Percentiles rank a stretch among this genome's conserved stretches.
Conservation (phyloP, 345 rosid genomes). For the Brassica nigra region DNA sequence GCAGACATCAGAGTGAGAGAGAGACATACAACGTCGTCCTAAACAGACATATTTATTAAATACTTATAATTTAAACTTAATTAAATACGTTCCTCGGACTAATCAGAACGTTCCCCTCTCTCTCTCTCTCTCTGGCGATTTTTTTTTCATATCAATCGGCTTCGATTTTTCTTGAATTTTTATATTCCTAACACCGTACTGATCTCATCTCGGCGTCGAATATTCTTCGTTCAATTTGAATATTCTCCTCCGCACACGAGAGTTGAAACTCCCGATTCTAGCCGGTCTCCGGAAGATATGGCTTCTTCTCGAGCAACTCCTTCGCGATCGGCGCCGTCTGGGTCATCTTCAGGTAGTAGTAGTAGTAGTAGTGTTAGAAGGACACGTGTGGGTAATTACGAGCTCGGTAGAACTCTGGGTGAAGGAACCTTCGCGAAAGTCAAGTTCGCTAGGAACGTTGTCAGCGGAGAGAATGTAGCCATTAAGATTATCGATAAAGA, state of each 20-base stretch:
- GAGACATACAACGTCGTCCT: not conserved
- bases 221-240: constrained; percentile 27
- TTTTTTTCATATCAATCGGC: constrained; percentile 13
- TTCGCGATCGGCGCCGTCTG: constrained; percentile 24
- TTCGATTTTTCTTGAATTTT: constrained; percentile 22
- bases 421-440: constrained; percentile 98
- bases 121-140: not conserved
- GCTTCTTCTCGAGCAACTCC: constrained; percentile 48
- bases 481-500: constrained; percentile 93
- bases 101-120: not conserved
- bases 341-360: not conserved
- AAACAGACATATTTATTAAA: no score
- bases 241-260: constrained; percentile 20
- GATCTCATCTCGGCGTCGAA: not conserved
- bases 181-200: not conserved
- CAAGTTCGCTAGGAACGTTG: constrained; percentile 78
- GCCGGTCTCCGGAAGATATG: constrained; percentile 10
- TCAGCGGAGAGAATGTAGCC: constrained; percentile 77
- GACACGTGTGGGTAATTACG: constrained; percentile 96
- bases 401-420: constrained; percentile 87
- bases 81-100: constrained; percentile 3
- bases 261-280: no score
- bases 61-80: not conserved
- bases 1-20: not conserved
- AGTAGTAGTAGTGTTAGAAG: constrained; percentile 43